These are phyloP conservation scores for Mycena epipterygia DNA, from an alignment of 768 basidiomycete species.

Conservation along the genomic window DNA sequence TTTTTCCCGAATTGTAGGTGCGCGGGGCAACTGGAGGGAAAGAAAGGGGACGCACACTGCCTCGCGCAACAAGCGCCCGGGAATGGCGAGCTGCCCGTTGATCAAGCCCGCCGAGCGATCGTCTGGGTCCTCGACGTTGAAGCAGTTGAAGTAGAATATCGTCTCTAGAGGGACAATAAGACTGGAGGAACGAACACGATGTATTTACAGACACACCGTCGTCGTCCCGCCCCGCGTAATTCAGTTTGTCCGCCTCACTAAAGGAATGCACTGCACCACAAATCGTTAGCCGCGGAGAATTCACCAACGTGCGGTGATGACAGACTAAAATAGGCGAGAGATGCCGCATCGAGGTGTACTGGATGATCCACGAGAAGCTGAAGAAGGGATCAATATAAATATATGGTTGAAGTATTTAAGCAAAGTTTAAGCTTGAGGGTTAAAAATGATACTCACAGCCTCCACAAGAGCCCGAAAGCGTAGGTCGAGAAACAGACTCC, in stretches of 20 bases:
- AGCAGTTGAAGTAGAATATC: slow-evolving; percentile 92
- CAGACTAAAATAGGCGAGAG: slow-evolving; percentile 85
- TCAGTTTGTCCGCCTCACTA: slow-evolving; percentile 89
- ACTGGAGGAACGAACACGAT: not conserved
- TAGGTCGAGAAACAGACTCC: slow-evolving; percentile 89
- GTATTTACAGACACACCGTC: slow-evolving; percentile 68
- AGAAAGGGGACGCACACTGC: slow-evolving; percentile 64
- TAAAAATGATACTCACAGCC: slow-evolving; percentile 47
- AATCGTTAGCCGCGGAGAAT: slow-evolving; percentile 22
- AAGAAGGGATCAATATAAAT: slow-evolving; percentile 29
- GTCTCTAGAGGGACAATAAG: slow-evolving; percentile 62
- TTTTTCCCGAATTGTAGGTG: too few species aligned
- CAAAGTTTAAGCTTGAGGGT: slow-evolving; percentile 8
- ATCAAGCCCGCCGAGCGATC: slow-evolving; percentile 85
- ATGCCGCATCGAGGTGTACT: slow-evolving; percentile 84
- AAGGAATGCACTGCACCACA: slow-evolving; percentile 79
- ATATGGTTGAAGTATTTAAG: too few species aligned
- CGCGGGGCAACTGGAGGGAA: too few species aligned
- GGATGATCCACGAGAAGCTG: slow-evolving; percentile 85
- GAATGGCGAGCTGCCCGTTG: slow-evolving; percentile 88
- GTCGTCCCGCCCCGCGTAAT: slow-evolving; percentile 78
- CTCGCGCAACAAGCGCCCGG: slow-evolving; percentile 81
- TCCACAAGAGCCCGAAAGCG: slow-evolving; percentile 87
- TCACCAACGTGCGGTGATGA: slow-evolving; percentile 2
- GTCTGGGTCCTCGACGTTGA: slow-evolving; percentile 87